A percentile compares a stretch with the other conserved stretches of the same genome.
These are phyloP conservation scores for Tylopilus sp. DNA, from an alignment of 1,284 basidiomycete species.

Conservation along the genomic window DNA sequence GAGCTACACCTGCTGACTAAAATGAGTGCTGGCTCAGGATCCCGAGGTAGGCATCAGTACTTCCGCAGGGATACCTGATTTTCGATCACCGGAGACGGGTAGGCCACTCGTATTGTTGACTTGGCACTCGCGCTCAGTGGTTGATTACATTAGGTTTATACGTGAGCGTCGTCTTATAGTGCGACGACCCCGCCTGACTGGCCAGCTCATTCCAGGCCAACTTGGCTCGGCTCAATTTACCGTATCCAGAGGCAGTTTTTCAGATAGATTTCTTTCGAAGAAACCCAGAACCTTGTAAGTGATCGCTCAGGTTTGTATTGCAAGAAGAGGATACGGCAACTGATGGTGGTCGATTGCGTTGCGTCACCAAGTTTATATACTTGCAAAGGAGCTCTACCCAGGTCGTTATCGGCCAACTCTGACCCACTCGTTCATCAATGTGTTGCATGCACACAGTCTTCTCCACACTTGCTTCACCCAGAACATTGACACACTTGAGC, in stretches of 20 bases:
- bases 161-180: conserved; percentile 41
- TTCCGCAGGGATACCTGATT: conserved; percentile 81
- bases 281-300: conserved; percentile 76
- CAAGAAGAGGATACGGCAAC: no score
- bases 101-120: conserved; percentile 25
- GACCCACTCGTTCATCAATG: conserved; percentile 88
- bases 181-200: conserved; percentile 4
- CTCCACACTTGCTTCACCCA: conserved; percentile 85
- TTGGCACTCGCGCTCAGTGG: background rate
- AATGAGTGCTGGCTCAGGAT: conserved; percentile 22
- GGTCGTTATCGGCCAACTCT: conserved; percentile 85
- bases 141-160: conserved; percentile 54
- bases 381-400: conserved; percentile 91
- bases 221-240: conserved; percentile 72
- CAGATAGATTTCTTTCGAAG: conserved; percentile 75
- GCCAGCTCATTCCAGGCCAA: conserved; percentile 60
- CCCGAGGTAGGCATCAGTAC: conserved; percentile 73
- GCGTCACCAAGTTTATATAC: conserved; percentile 71
- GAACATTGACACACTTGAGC: conserved; percentile 93
- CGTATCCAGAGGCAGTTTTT: conserved; percentile 83
- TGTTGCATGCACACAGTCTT: conserved; percentile 70
- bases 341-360: no score
- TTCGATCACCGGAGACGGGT: conserved; percentile 79
- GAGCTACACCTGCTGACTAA: conserved; percentile 26
- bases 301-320: background rate